Percentiles rank a stretch among this genome's conserved stretches.
These are phyloP conservation scores for Suhomyces sp. DNA, from an alignment of 805 yeast genomes.

Conservation along the genomic window DNA sequence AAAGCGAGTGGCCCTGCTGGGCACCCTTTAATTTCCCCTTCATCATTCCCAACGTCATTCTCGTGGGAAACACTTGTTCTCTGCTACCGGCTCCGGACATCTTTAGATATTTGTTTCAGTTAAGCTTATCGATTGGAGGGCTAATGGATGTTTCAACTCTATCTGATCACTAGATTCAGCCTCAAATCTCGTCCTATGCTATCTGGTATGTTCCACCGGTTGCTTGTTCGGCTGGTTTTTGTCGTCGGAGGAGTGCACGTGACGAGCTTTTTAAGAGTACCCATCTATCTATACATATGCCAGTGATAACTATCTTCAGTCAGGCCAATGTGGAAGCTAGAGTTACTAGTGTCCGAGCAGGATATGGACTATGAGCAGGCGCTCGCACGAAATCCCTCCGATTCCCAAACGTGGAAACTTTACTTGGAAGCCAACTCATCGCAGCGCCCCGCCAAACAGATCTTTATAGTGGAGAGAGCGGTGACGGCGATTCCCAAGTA, in stretches of 20 bases:
- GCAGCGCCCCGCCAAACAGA: constrained; percentile 22
- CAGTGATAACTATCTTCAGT: neutral
- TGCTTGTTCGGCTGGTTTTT: neutral
- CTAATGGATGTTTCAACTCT: neutral
- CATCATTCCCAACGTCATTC: constrained; percentile 95
- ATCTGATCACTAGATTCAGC: neutral
- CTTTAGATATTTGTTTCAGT: neutral
- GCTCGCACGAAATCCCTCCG: constrained; percentile 30
- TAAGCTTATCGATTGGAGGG: neutral
- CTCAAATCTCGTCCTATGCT: neutral
- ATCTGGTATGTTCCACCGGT: neutral
- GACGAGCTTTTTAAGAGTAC: neutral
- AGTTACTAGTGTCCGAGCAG: neutral
- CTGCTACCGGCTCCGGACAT: constrained; percentile 76
- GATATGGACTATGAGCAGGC: constrained; percentile 38
- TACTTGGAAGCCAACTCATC: constrained; percentile 25
- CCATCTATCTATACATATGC: neutral
- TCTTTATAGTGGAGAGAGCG: constrained; percentile 55
- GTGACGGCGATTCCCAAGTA: constrained; percentile 42
- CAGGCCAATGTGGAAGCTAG: neutral
- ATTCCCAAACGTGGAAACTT: constrained; percentile 43
- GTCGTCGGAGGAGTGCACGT: neutral
- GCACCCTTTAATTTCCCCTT: constrained; percentile 96
- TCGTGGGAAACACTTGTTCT: constrained; percentile 96
- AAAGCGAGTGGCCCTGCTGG: constrained; percentile 87